Percentiles rank a stretch among this genome's conserved stretches.
These are phyloP conservation scores for Euptelea pleiosperma DNA, from an alignment of 164 flowering plant genomes.

Conservation along the genomic window DNA sequence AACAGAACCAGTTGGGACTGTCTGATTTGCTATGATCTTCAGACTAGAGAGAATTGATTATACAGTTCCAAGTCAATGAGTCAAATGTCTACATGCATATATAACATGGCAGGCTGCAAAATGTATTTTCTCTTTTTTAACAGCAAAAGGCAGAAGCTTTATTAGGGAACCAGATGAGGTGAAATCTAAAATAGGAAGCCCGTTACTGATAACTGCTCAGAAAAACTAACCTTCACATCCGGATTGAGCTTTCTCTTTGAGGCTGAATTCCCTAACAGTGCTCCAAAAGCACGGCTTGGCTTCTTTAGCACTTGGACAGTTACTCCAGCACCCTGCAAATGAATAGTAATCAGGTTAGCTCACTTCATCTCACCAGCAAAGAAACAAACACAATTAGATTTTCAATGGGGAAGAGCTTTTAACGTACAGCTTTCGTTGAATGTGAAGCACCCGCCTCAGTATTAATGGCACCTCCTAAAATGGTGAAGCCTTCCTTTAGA, in stretches of 20 bases:
- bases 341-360: background rate
- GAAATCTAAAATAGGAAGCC: background rate
- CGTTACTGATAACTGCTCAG: background rate
- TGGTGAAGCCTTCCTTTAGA: slow-evolving; percentile 4
- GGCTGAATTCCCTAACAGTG: slow-evolving; percentile 57
- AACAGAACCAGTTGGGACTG: too few relatives aligned
- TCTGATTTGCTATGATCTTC: background rate
- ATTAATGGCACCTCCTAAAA: slow-evolving; percentile 13
- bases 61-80: too few relatives aligned
- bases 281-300: slow-evolving; percentile 80
- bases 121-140: too few relatives aligned
- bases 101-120: too few relatives aligned
- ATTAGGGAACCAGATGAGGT: background rate
- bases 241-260: slow-evolving; percentile 49
- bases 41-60: background rate
- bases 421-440: slow-evolving; percentile 21
- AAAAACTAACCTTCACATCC: slow-evolving; percentile 35
- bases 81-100: too few relatives aligned
- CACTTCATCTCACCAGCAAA: background rate
- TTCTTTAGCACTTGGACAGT: slow-evolving; percentile 67
- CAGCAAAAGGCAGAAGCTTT: background rate
- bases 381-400: background rate
- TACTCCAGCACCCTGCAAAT: slow-evolving; percentile 50
- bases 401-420: background rate
- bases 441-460: background rate